Base-by-base conservation (phyloP, 306 rosid genomes). In the Oemleria cerasiformis region DNA sequence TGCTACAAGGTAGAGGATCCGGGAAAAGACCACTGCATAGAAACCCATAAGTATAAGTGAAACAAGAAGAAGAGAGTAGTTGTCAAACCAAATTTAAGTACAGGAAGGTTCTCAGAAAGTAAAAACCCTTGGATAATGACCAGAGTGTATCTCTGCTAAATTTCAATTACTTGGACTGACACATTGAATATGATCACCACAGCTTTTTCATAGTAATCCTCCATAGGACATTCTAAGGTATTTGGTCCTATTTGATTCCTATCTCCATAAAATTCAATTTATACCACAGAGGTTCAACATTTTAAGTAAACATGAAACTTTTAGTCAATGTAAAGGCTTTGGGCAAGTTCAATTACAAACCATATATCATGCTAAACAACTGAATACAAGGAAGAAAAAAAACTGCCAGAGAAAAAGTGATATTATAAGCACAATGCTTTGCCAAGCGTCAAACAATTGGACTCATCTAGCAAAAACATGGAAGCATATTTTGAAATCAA, bases 1-100 rank as follows among this genome's bases (percentile, higher is more conserved):
- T 54, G 92, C 84, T 16, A 87, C 67, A 73, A 78, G 71, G 77
- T 82, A 79, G 76, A 86, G 63, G 57, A 89, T 86, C 82, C 86
- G 83, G 38, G 96, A 86, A 73, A 89, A 75, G 68, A 88, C 78
- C 74, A 81, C 99, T 95, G 90, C 89, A 86, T 8, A 66, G 73
- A 82, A 64, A 76, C 50, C 67, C 63, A 72, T 0, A 70, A 78
- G 58, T 68, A 25, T 47, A 54, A 49, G 15, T 56, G 30, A 8
- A 41, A 65, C 51, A 45, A 41, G 30, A 45, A 4, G 17, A 17
- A 15, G 42, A 17, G 44, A 23, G 25, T 48, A 38, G 50, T n/a
- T 16, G 16, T 67, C n/a, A 48, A 49, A 6, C 21, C 12, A 66
- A 47, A 66, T 58, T 25, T 40, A 58, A 23, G 63, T n/a, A 7